Percentiles rank a stretch among this genome's conserved stretches.
Conservation (phyloP, 768 basidiomycete species). For the Suillus decipiens region DNA sequence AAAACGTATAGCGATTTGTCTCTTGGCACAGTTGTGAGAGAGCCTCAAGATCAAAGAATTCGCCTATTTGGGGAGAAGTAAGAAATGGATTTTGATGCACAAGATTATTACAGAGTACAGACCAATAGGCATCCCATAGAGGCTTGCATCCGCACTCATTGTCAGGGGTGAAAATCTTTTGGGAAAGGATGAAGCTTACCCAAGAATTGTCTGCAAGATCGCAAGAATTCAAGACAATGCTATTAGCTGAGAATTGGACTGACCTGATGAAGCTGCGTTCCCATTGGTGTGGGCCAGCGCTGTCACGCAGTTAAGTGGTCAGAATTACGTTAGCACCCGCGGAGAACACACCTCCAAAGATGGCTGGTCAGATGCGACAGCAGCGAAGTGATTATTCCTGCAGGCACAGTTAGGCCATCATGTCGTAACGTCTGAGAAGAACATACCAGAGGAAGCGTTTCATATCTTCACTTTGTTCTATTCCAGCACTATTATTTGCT, state of each 20-base stretch:
- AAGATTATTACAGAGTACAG: constrained; percentile 14
- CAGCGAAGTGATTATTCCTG: constrained; percentile 76
- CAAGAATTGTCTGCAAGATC: constrained; percentile 52
- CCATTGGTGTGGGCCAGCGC: constrained; percentile 56
- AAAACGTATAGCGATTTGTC: constrained; percentile 67
- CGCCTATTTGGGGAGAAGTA: constrained; percentile 42
- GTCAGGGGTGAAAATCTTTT: not conserved
- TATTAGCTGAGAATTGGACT: constrained; percentile 19
- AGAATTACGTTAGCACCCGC: constrained; percentile 8
- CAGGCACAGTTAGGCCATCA: constrained; percentile 1
- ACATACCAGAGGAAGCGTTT: constrained; percentile 70
- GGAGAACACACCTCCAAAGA: constrained; percentile 53
- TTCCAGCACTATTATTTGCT: constrained; percentile 50
- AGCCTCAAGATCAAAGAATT: constrained; percentile 72
- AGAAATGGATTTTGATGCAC: not conserved
- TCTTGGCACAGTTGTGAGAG: constrained; percentile 57
- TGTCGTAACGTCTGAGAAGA: not conserved
- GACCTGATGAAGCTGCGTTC: constrained; percentile 59
- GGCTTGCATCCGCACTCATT: constrained; percentile 31
- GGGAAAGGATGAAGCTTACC: constrained; percentile 40
- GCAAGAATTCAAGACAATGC: constrained; percentile 6
- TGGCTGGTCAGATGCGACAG: constrained; percentile 68
- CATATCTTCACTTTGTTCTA: constrained; percentile 70
- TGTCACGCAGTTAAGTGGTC: constrained; percentile 23
- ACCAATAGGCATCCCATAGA: constrained; percentile 80